Evolutionary conservation across 2,329 filamentous ascomycete genomes (phyloP), one percentile per base, ranked within the genome.

Genomic region (Fusarium tanahbumbuense): DNA sequence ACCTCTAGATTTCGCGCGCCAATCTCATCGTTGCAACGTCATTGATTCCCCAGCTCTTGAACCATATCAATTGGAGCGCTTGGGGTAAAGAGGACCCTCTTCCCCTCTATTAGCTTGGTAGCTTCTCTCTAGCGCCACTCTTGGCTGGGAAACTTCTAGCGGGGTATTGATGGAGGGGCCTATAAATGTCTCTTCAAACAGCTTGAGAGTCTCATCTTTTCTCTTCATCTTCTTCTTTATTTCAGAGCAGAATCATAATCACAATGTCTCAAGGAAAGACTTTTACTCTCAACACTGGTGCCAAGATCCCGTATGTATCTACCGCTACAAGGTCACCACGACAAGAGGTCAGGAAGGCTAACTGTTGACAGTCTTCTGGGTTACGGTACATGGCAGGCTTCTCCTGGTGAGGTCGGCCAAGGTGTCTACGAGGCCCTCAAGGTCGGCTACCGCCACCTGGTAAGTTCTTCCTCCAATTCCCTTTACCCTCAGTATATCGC

Each of bases 381-480:
- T 37, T 59, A 59, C 56, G 56, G 56, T n/a, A 59, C 56, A 59
- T 59, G 56, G 56, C 56, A 59, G n/a, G 56, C 56, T 25, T 54
- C 56, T 22, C 70, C 56, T 5, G 56, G 56, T 54, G 56, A 83
- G 56, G 75, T 85, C 28, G 83, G 83, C 40, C 79, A 85, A 54
- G 83, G 83, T 34, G 83, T 83, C 42, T 85, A 84, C 81, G 83
- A 84, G 71, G 79, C 79, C 32, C 77, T 82, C 62, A 83, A 84
- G 64, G 86, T 85, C 71, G 83, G 85, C 47, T 86, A 87, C 75
- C 83, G 84, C 37, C 86, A 84, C 64, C 83, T 88, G 62, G 47
- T 50, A 9, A 37, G 47, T 50, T 22, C 5, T 22, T 22, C n/a
- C n/a, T n/a, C n/a, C n/a, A n/a, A n/a, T n/a, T n/a, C n/a, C n/a